phyloP scores from a whole-genome alignment of 2,329 filamentous ascomycete species.

The Purpureocillium lavendulum region DNA sequence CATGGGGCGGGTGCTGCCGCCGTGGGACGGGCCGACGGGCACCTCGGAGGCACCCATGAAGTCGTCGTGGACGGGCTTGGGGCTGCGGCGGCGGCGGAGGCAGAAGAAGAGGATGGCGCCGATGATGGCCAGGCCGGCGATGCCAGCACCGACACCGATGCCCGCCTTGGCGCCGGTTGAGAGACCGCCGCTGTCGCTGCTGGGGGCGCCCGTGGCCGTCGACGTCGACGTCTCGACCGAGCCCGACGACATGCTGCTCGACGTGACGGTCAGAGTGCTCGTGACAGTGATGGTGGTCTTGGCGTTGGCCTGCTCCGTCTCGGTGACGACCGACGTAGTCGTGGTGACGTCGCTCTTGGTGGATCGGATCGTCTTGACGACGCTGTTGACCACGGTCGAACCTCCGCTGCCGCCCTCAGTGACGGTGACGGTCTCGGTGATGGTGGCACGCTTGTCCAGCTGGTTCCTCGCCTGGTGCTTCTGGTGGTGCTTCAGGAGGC shows the following conservation, averaged over 20 bases:
- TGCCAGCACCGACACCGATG: constrained; percentile 30
- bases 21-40: constrained; percentile 23
- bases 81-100: constrained; percentile 19
- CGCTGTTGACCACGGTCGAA: constrained; percentile 17
- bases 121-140: constrained; percentile 25
- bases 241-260: constrained; percentile 22
- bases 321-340: constrained; percentile 20
- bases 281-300: constrained; percentile 28
- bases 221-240: constrained; percentile 18
- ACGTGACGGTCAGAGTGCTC: constrained; percentile 25
- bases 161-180: constrained; percentile 34
- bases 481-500: constrained; percentile 7
- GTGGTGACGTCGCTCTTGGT: constrained; percentile 21
- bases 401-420: constrained; percentile 13
- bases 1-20: constrained; percentile 19
- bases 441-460: constrained; percentile 25
- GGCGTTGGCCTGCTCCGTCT: constrained; percentile 24
- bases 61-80: constrained; percentile 27
- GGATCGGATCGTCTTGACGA: constrained; percentile 21
- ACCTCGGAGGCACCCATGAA: constrained; percentile 33
- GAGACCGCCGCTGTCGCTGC: constrained; percentile 18
- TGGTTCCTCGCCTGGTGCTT: not conserved
- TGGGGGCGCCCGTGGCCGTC: constrained; percentile 13
- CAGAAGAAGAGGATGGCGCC: constrained; percentile 20
- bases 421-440: constrained; percentile 23